phyloP scores from a whole-genome alignment of 2,329 filamentous ascomycete species.

The Pseudogymnoascus sp. region DNA sequence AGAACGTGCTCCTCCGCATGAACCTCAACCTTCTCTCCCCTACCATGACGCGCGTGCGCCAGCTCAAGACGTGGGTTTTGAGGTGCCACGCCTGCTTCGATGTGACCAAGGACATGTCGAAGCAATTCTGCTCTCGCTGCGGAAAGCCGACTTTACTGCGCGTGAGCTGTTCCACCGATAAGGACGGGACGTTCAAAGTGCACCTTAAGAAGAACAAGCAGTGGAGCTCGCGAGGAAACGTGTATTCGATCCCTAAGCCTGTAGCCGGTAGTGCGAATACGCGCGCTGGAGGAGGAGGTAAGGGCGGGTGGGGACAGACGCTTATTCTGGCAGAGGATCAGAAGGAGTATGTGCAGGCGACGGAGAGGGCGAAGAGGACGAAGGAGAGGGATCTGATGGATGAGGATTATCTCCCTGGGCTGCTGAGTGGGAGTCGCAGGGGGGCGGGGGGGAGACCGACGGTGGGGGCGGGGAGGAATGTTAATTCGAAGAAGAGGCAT shows the following conservation, averaged over 20 bases:
- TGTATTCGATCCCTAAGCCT: constrained; percentile 88
- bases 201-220: constrained; percentile 93
- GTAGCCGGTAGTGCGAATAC: constrained; percentile 72
- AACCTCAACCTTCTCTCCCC: constrained; percentile 84
- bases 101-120: constrained; percentile 70
- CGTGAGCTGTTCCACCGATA: constrained; percentile 75
- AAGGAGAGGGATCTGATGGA: constrained; percentile 85
- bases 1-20: constrained; percentile 91
- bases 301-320: constrained; percentile 76
- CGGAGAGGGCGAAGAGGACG: constrained; percentile 53
- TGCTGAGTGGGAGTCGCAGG: constrained; percentile 70
- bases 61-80: constrained; percentile 80
- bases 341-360: constrained; percentile 71
- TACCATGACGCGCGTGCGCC: constrained; percentile 68
- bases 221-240: constrained; percentile 88
- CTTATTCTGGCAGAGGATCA: constrained; percentile 90
- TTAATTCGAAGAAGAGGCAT: constrained; percentile 68
- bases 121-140: constrained; percentile 89
- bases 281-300: constrained; percentile 63
- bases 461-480: constrained; percentile 75
- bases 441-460: constrained; percentile 58
- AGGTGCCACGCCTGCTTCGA: constrained; percentile 92
- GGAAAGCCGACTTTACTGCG: constrained; percentile 80
- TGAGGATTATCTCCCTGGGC: constrained; percentile 78
- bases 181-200: constrained; percentile 70